Percentiles rank a stretch among this genome's conserved stretches.
Conservation (phyloP, 805 yeast species). For the Teunomyces aglyptinius region DNA sequence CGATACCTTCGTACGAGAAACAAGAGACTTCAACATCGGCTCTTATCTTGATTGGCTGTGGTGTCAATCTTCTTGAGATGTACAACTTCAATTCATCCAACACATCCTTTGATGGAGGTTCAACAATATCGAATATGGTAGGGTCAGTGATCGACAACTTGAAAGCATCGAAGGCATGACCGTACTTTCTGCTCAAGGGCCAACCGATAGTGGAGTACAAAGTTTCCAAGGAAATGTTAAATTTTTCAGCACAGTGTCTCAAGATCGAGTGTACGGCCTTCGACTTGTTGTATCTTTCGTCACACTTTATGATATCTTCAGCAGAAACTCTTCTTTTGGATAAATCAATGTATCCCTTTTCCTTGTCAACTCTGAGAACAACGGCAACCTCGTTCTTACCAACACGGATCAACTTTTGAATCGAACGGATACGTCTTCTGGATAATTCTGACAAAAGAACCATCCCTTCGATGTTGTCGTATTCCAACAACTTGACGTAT, state of each 20-base stretch:
- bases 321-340: conserved; percentile 98
- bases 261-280: conserved; percentile 98
- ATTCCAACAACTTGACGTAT: conserved; percentile 90
- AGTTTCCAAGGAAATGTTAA: conserved; percentile 79
- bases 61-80: conserved; percentile 91
- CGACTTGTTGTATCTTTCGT: conserved; percentile 93
- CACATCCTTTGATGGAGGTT: conserved; percentile 69
- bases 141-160: conserved; percentile 93
- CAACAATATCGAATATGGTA: conserved; percentile 76
- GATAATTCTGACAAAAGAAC: conserved; percentile 92
- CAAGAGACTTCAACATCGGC: conserved; percentile 99
- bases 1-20: conserved; percentile 95
- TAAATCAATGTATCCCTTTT: conserved; percentile 96
- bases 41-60: conserved; percentile 96
- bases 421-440: conserved; percentile 97
- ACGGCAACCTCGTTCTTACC: conserved; percentile 98
- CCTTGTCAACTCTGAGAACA: conserved; percentile 96
- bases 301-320: conserved; percentile 95
- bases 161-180: conserved; percentile 97
- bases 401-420: conserved; percentile 95
- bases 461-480: conserved; percentile 99
- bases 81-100: conserved; percentile 82
- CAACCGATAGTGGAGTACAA: conserved; percentile 90
- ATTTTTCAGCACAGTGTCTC: conserved; percentile 97
- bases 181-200: conserved; percentile 94